Percentiles rank a stretch among this genome's conserved stretches.
phyloP scores from a whole-genome alignment of 2,329 filamentous ascomycete genomes.

The Acrocalymma vagum region DNA sequence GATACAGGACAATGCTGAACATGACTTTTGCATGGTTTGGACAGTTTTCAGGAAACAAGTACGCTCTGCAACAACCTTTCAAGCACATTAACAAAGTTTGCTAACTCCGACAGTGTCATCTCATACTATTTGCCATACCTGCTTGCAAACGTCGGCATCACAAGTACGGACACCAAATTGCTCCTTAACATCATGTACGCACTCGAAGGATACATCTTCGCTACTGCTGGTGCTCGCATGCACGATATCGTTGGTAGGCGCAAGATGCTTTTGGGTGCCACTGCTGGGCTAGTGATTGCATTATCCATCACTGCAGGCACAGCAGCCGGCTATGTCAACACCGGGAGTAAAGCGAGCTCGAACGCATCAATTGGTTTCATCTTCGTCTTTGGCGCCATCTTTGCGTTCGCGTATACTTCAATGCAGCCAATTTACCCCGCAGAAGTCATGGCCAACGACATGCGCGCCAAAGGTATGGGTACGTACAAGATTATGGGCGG shows the following conservation, averaged over 20 bases:
- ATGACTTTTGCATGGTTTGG: slow-evolving; percentile 48
- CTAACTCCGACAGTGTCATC: slow-evolving; percentile 35
- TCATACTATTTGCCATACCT: slow-evolving; percentile 43
- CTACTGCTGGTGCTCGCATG: slow-evolving; percentile 39
- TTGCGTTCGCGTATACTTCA: slow-evolving; percentile 40
- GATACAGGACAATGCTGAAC: slow-evolving; percentile 31
- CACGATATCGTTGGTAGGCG: slow-evolving; percentile 36
- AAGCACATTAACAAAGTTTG: background rate
- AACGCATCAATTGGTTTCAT: slow-evolving; percentile 40
- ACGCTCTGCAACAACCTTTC: slow-evolving; percentile 3
- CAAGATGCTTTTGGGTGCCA: slow-evolving; percentile 36
- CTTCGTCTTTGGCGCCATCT: slow-evolving; percentile 43
- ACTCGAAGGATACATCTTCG: slow-evolving; percentile 39
- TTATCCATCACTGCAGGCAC: slow-evolving; percentile 35
- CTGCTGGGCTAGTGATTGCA: slow-evolving; percentile 29
- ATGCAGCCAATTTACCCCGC: slow-evolving; percentile 44
- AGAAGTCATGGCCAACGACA: slow-evolving; percentile 42
- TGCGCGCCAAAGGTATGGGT: slow-evolving; percentile 40
- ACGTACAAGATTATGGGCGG: slow-evolving; percentile 29
- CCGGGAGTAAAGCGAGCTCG: slow-evolving; percentile 17
- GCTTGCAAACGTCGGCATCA: slow-evolving; percentile 44
- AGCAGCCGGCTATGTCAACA: slow-evolving; percentile 32
- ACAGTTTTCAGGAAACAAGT: slow-evolving; percentile 47
- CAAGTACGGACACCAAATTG: slow-evolving; percentile 37
- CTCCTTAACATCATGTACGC: slow-evolving; percentile 48